Base-by-base conservation (phyloP, 2,329 filamentous ascomycete species). In the Fusarium albidum region DNA sequence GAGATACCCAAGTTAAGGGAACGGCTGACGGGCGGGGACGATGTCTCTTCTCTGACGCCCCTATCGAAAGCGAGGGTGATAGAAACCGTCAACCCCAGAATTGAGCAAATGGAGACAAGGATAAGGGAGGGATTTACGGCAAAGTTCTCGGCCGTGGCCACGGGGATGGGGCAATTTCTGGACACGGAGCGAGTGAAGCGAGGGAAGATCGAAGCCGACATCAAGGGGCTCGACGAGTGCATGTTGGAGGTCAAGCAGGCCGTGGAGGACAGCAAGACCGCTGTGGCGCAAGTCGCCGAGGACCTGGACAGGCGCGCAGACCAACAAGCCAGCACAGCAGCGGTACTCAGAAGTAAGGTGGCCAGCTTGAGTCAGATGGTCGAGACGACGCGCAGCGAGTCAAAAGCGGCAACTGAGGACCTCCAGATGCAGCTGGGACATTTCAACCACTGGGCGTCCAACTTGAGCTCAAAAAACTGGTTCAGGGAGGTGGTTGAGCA, bases 391-490 rank as follows among this genome's bases (percentile, higher is more conserved):
- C 48, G 44, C 29, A 68, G 55, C 40, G 55, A 61, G 9, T 68
- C 62, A 21, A 44, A 72, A 7, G 57, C 70, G 15, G 43, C 53
- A 29, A 61, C 70, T 14, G 67, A 72, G 0, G 64, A 67, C 5
- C 57, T 81, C 6, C 69, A 73, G 13, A 63, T 73, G 32, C 67
- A 75, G 38, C 27, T 81, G 5, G 62, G 61, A 15, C 65, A 72
- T 1, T 59, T 86, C 8, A 76, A 82, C 61, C 49, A 54, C 1
- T 81, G 80, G 54, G 83, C 77, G 53, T 78, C 77, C 49, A 82
- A 81, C 57, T 66, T 86, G 8, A 73, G 66, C 15, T 78, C 79
- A 2, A 76, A 72, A 38, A 61, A 69, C 3, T 67, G 82, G 21
- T 76, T 74, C 12, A 68, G 72, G 6, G 68, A 68, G 1, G 78